Evolutionary conservation across 2,329 filamentous ascomycete species (phyloP).

Genomic region (Monilinia polystroma): DNA sequence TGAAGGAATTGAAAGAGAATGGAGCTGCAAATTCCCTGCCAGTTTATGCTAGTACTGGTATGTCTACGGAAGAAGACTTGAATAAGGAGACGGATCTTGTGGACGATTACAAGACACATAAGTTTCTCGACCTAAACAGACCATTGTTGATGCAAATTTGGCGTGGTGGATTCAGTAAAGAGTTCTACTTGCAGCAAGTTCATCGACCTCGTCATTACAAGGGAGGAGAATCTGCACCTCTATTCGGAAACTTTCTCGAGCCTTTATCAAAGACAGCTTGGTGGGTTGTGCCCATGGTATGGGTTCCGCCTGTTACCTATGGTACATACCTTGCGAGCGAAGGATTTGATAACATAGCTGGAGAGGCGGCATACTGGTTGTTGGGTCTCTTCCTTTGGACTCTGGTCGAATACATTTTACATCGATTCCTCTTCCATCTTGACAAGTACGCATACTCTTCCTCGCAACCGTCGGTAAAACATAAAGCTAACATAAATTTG

Average conservation of each 20-base stretch:
- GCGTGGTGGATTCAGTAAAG: constrained; percentile 82
- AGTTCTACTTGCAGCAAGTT: constrained; percentile 96
- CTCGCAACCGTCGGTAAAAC: background rate
- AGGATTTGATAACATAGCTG: constrained; percentile 54
- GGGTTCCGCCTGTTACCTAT: constrained; percentile 78
- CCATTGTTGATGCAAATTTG: constrained; percentile 88
- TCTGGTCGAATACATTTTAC: constrained; percentile 82
- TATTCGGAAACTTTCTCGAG: constrained; percentile 98
- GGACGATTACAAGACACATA: constrained; percentile 82
- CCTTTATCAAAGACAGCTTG: constrained; percentile 93
- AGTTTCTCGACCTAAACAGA: constrained; percentile 85
- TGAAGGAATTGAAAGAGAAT: constrained; percentile 46
- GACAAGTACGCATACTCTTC: constrained; percentile 66
- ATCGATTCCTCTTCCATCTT: constrained; percentile 90
- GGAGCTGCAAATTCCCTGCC: constrained; percentile 38
- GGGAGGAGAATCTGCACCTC: constrained; percentile 83
- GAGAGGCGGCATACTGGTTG: constrained; percentile 61
- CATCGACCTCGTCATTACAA: constrained; percentile 95
- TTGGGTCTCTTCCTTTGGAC: constrained; percentile 81
- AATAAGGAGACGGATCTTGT: constrained; percentile 76
- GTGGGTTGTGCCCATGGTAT: constrained; percentile 83
- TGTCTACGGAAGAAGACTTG: constrained; percentile 86
- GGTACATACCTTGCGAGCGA: constrained; percentile 64
- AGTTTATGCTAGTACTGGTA: constrained; percentile 68
- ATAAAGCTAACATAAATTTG: constrained; percentile 35